Evolutionary conservation across 2,329 filamentous ascomycete species (phyloP), one percentile per base, ranked within the genome.

Genomic region (Herpotrichia juniperi): DNA sequence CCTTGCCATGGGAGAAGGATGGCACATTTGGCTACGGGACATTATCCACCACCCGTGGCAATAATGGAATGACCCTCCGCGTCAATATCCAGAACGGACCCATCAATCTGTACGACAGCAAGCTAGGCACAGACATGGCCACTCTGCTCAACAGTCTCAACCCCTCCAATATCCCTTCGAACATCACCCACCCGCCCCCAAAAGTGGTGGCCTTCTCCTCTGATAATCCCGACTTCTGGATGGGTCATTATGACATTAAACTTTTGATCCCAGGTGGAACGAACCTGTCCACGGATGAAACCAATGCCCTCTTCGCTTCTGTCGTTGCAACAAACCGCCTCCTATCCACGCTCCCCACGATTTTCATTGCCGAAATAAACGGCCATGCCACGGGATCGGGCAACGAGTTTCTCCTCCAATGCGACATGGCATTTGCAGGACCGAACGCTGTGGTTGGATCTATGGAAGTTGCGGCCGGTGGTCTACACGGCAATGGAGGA

Each of bases 341-440:
- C n/a, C 45, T 48, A 17, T 42, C 25, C 42, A 52, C 22, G 22
- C 40, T 53, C 11, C 48, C 48, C 14, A 56, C 51, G 24, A 43
- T 56, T 14, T 62, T 62, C 49, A 54, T 62, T 42, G 53, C 58
- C 17, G 58, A 62, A 32, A 53, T 62, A 44, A 56, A 61, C 42
- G 59, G 59, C 19, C 53, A 45, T 37, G 48, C 53, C 3, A 47
- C 50, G 14, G 59, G 59, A 19, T 51, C 34, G 3, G 59, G 59
- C 12, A 43, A 56, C 32, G 59, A 59, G 37, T 47, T 59, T 39
- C 28, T 45, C 11, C n/a, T 53, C 7, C 48, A 62, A 32, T 59
- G 52, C 46, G 59, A 62, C 46, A 54, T 62, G 56, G 56, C 53
- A 11, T 62, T 59, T 45, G 56, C 53, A 9, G 59, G 58, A 3